Percentiles rank a stretch among this genome's conserved stretches.
Conservation (phyloP, 2,329 filamentous ascomycete species). For the Sclerotinia nivalis region DNA sequence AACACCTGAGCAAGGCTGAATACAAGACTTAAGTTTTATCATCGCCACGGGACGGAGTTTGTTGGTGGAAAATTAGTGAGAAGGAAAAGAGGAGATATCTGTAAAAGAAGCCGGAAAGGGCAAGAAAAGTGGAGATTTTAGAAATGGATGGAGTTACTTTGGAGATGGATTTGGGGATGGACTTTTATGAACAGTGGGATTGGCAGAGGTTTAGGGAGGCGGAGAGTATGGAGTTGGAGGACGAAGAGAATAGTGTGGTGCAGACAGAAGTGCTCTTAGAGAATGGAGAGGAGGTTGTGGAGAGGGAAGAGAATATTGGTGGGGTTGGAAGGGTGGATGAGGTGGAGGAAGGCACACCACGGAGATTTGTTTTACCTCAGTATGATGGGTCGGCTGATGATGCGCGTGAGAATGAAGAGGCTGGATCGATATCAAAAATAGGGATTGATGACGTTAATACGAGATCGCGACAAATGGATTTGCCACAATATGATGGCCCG, state of each 20-base stretch:
- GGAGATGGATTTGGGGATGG: constrained; percentile 9
- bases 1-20: background rate
- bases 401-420: background rate
- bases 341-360: too few relatives aligned
- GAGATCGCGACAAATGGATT: background rate
- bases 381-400: background rate
- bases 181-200: constrained; percentile 13
- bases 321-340: background rate
- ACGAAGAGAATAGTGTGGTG: background rate
- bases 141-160: background rate
- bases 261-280: background rate
- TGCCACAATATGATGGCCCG: background rate
- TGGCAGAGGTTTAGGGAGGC: constrained; percentile 13
- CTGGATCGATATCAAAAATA: background rate
- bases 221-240: constrained; percentile 8
- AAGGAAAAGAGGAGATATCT: background rate
- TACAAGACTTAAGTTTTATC: background rate
- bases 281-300: background rate
- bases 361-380: background rate
- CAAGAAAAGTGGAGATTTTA: too few relatives aligned
- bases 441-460: background rate
- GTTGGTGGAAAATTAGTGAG: background rate
- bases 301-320: background rate
- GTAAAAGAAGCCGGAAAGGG: background rate
- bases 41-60: background rate